A percentile compares a stretch with the other conserved stretches of the same genome.
phyloP scores from a whole-genome alignment of 169 alveolate species.

The Theileria sp. region DNA sequence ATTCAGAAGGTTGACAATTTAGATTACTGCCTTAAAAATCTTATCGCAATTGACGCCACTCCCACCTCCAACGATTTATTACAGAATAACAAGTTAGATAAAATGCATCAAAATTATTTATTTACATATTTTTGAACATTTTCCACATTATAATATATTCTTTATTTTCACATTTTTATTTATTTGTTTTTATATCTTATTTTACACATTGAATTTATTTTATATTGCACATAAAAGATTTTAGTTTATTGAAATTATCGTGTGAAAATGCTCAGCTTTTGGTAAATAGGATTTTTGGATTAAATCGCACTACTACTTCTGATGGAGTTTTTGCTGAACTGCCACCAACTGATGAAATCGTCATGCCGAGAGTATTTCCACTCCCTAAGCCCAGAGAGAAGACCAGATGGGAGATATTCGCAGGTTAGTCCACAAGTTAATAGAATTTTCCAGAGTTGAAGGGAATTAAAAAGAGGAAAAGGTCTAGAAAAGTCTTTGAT shows the following conservation, averaged over 20 bases:
- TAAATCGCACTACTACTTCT: constrained; percentile 24
- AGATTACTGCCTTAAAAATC: constrained; percentile 60
- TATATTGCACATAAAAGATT: neutral
- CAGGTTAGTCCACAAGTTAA: constrained; percentile 22
- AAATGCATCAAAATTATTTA: neutral
- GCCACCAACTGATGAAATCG: constrained; percentile 41
- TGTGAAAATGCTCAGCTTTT: constrained; percentile 56
- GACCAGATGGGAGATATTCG: constrained; percentile 78
- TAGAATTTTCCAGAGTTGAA: constrained; percentile 42
- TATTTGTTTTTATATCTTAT: neutral
- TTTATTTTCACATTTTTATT: neutral
- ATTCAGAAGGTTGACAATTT: constrained; percentile 54
- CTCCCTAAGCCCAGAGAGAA: constrained; percentile 62
- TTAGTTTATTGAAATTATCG: constrained; percentile 23
- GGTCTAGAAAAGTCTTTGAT: constrained; percentile 72
- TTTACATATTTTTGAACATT: neutral
- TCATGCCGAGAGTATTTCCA: constrained; percentile 64
- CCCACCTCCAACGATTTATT: constrained; percentile 26
- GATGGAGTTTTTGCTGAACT: constrained; percentile 64
- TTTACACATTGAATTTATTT: neutral
- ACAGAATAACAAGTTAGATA: constrained; percentile 36
- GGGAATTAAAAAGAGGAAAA: constrained; percentile 72
- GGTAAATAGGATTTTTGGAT: constrained; percentile 50
- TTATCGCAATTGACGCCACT: constrained; percentile 61
- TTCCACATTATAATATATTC: neutral